A percentile compares a stretch with the other conserved stretches of the same genome.
Conservation (phyloP, 164 flowering plant species). For the Berberis thunbergii region DNA sequence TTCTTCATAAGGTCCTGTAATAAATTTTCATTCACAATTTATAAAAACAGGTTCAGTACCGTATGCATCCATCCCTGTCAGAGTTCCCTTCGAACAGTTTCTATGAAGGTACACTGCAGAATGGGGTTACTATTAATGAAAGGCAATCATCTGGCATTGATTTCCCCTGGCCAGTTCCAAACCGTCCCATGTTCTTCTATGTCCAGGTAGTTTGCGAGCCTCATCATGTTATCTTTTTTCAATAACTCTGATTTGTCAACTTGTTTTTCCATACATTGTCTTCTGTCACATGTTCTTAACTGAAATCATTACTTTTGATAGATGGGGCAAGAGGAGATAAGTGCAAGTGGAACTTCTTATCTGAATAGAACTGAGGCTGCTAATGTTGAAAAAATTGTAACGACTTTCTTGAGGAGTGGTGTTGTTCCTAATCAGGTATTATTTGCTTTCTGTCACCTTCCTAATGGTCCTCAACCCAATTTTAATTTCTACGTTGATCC, state of each 20-base stretch:
- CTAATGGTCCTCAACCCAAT: neutral
- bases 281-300: neutral
- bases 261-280: neutral
- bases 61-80: constrained; percentile 98
- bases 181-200: constrained; percentile 98
- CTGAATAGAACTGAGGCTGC: constrained; percentile 98
- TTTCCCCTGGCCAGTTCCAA: constrained; percentile 99
- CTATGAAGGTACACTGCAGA: constrained; percentile 97
- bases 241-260: neutral
- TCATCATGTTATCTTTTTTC: neutral
- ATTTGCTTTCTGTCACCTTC: neutral
- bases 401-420: constrained; percentile 93
- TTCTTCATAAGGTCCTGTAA: no score
- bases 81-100: constrained; percentile 99
- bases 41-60: constrained; percentile 81
- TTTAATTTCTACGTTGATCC: no score
- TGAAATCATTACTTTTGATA: constrained; percentile 11
- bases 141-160: constrained; percentile 96
- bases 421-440: constrained; percentile 93
- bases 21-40: neutral
- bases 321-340: constrained; percentile 99
- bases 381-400: constrained; percentile 96
- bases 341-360: constrained; percentile 98
- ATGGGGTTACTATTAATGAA: constrained; percentile 96
- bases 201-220: constrained; percentile 61